phyloP scores from a whole-genome alignment of 345 rosid genomes.

The Lepidium didymum region DNA sequence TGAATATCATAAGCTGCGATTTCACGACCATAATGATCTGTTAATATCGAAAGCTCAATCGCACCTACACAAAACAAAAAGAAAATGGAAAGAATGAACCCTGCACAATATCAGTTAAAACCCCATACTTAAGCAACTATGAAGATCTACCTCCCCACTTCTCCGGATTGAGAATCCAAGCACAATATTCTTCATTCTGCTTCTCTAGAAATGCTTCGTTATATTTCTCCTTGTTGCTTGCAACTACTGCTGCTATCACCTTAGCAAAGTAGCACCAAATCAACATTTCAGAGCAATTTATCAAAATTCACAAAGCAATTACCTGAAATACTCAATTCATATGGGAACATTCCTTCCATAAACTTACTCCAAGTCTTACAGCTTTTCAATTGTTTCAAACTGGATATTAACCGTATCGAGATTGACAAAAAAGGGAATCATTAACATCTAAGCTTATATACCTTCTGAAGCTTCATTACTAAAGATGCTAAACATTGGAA shows the following conservation, averaged over 20 bases:
- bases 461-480: neutral
- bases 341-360: neutral
- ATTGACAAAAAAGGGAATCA: neutral
- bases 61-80: constrained; percentile 52
- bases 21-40: constrained; percentile 73
- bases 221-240: constrained; percentile 64
- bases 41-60: constrained; percentile 87
- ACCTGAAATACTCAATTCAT: neutral
- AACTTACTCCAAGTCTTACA: neutral
- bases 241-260: constrained; percentile 93
- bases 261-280: constrained; percentile 20
- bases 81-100: neutral
- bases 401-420: neutral
- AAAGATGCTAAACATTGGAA: neutral
- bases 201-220: constrained; percentile 88
- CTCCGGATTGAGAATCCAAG: constrained; percentile 88
- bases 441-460: neutral
- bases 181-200: constrained; percentile 61
- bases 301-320: neutral
- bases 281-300: neutral
- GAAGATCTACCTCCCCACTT: constrained; percentile 87
- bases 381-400: neutral
- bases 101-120: neutral
- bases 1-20: constrained; percentile 93
- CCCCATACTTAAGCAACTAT: neutral